A percentile compares a stretch with the other conserved stretches of the same genome.
Evolutionary conservation across 345 rosid genomes (phyloP).

Genomic region (Schrenkiella parvula): DNA sequence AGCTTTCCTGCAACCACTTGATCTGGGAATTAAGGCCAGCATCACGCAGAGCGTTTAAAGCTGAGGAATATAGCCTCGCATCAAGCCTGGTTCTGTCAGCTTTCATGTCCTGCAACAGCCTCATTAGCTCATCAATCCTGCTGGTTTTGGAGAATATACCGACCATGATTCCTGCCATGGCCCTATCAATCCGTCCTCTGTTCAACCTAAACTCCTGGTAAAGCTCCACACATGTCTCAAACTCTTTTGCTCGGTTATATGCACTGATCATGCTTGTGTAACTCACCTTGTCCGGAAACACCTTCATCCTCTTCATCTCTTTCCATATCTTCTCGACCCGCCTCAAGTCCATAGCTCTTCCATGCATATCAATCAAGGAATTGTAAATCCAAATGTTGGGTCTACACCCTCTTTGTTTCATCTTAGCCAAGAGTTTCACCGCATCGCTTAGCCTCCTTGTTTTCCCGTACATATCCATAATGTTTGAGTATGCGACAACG

Average conservation of each 20-base stretch:
- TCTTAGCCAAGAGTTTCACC: constrained; percentile 61
- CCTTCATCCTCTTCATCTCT: constrained; percentile 71
- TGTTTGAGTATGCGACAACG: constrained; percentile 74
- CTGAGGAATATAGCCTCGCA: constrained; percentile 59
- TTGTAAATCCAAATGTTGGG: constrained; percentile 90
- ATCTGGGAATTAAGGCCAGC: constrained; percentile 61
- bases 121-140: constrained; percentile 59
- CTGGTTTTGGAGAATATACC: constrained; percentile 76
- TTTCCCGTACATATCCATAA: constrained; percentile 79
- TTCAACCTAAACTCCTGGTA: constrained; percentile 57
- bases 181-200: constrained; percentile 58
- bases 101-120: constrained; percentile 67
- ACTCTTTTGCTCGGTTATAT: constrained; percentile 60
- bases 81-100: constrained; percentile 55
- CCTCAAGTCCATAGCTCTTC: constrained; percentile 56
- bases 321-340: constrained; percentile 82
- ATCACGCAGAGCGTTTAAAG: constrained; percentile 71
- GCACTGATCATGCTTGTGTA: constrained; percentile 72
- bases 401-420: constrained; percentile 68
- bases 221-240: constrained; percentile 48
- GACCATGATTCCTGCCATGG: constrained; percentile 82
- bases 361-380: constrained; percentile 78
- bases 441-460: constrained; percentile 61
- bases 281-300: constrained; percentile 72
- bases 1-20: constrained; percentile 61